phyloP scores from a whole-genome alignment of 1,284 basidiomycete genomes.

The Rhodotorula sp. region DNA sequence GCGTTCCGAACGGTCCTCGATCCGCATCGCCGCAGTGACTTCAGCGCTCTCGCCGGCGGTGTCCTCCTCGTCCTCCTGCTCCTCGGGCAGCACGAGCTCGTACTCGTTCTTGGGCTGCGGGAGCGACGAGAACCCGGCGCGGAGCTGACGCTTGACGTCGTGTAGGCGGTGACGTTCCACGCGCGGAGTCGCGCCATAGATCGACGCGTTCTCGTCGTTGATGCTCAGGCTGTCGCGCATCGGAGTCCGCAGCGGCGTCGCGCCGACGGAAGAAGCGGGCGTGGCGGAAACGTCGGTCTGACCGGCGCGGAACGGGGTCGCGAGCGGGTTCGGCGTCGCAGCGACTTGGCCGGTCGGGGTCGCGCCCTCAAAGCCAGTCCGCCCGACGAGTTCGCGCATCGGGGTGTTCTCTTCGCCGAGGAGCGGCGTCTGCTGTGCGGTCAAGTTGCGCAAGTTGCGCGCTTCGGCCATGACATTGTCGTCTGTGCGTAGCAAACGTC shows the following conservation, averaged over 20 bases:
- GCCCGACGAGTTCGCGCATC: slow-evolving; percentile 66
- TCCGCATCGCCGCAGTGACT: slow-evolving; percentile 51
- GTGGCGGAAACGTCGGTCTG: slow-evolving; percentile 61
- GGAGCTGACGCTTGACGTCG: slow-evolving; percentile 69
- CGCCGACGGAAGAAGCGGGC: slow-evolving; percentile 58
- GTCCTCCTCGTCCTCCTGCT: slow-evolving; percentile 59
- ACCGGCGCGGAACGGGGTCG: slow-evolving; percentile 67
- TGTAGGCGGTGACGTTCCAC: slow-evolving; percentile 65
- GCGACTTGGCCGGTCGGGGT: slow-evolving; percentile 83
- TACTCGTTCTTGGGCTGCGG: slow-evolving; percentile 98
- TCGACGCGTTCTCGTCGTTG: slow-evolving; percentile 62
- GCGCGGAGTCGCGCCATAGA: slow-evolving; percentile 67
- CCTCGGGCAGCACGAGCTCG: slow-evolving; percentile 86
- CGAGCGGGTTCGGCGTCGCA: slow-evolving; percentile 93
- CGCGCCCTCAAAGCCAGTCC: slow-evolving; percentile 83
- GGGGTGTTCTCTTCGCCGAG: slow-evolving; percentile 97
- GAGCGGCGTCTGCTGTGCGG: slow-evolving; percentile 85
- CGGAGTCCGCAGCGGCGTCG: slow-evolving; percentile 85
- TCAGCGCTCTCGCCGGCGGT: slow-evolving; percentile 40
- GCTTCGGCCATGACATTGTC: slow-evolving; percentile 94
- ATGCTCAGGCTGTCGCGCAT: slow-evolving; percentile 87
- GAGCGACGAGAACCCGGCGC: slow-evolving; percentile 76
- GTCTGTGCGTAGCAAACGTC: slow-evolving; percentile 55
- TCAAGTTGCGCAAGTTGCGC: slow-evolving; percentile 90
- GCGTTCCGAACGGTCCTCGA: slow-evolving; percentile 89